Percentiles rank a stretch among this genome's conserved stretches.
phyloP scores from a whole-genome alignment of 148 eudicot species.

The Rhododendron griersonianum region DNA sequence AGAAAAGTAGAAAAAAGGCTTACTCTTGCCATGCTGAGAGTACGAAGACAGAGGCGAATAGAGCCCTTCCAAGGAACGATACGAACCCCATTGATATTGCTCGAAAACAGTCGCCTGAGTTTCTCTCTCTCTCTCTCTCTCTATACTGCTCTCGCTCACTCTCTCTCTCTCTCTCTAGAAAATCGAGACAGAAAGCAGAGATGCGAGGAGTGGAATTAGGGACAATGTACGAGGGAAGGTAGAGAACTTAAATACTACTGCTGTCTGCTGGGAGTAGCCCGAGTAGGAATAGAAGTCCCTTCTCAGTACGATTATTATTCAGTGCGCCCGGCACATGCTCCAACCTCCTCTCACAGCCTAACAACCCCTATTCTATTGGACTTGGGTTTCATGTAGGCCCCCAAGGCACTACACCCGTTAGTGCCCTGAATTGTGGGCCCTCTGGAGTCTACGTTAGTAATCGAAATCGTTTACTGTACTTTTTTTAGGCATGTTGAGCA shows the following conservation, averaged over 20 bases:
- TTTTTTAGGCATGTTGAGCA: too few species aligned
- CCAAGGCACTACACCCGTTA: too few species aligned
- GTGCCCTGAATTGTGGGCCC: too few species aligned
- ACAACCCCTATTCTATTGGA: too few species aligned
- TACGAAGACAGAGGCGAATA: constrained; percentile 72
- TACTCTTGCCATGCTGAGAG: constrained; percentile 90
- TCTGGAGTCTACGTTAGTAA: too few species aligned
- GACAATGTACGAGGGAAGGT: not conserved
- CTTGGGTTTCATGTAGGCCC: too few species aligned
- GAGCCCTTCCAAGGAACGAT: constrained; percentile 66
- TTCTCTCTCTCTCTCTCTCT: not conserved
- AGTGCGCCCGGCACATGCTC: not conserved
- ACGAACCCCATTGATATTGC: constrained; percentile 27
- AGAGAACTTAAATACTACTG: not conserved
- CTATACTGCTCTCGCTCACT: not conserved
- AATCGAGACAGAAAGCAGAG: not conserved
- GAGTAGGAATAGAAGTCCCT: too few species aligned
- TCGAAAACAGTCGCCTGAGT: not conserved
- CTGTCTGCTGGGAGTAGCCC: not conserved
- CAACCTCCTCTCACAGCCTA: not conserved
- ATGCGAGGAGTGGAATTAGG: not conserved
- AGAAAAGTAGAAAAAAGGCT: not conserved
- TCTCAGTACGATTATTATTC: not conserved
- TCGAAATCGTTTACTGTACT: too few species aligned
- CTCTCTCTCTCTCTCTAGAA: not conserved